phyloP scores from a whole-genome alignment of 306 rosid genomes.

The Gleditsia sinensis region DNA sequence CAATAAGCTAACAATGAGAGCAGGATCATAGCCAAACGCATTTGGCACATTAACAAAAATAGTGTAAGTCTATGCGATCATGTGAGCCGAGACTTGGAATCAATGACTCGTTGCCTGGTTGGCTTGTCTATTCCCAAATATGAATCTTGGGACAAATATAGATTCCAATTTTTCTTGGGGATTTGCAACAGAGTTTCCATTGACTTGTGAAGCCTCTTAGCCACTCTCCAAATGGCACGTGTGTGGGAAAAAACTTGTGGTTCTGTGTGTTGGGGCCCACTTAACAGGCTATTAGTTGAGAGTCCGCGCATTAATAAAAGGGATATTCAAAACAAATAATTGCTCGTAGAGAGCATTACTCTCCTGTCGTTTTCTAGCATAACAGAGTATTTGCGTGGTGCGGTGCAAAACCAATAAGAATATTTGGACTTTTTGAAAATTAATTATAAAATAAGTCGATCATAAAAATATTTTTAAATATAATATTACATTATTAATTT shows the following conservation, averaged over 20 bases:
- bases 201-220: conserved; percentile 33
- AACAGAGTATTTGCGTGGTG: too few relatives aligned
- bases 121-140: background rate
- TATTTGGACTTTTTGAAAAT: too few relatives aligned
- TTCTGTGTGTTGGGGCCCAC: background rate
- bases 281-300: background rate
- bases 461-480: too few relatives aligned
- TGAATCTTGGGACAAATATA: background rate
- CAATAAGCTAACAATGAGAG: conserved; percentile 21
- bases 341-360: too few relatives aligned
- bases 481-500: too few relatives aligned
- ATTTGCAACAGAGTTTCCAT: conserved; percentile 17
- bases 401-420: too few relatives aligned
- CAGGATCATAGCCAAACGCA: conserved; percentile 6
- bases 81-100: conserved; percentile 32
- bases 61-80: conserved; percentile 31
- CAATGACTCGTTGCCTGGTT: background rate
- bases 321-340: background rate
- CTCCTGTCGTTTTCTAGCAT: too few relatives aligned
- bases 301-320: background rate
- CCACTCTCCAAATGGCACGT: conserved; percentile 5
- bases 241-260: background rate
- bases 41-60: background rate
- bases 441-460: too few relatives aligned
- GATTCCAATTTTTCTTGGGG: background rate